Evolutionary conservation across 2,329 filamentous ascomycete genomes (phyloP), one percentile per base, ranked within the genome.

Genomic region (Clonostachys chloroleuca): DNA sequence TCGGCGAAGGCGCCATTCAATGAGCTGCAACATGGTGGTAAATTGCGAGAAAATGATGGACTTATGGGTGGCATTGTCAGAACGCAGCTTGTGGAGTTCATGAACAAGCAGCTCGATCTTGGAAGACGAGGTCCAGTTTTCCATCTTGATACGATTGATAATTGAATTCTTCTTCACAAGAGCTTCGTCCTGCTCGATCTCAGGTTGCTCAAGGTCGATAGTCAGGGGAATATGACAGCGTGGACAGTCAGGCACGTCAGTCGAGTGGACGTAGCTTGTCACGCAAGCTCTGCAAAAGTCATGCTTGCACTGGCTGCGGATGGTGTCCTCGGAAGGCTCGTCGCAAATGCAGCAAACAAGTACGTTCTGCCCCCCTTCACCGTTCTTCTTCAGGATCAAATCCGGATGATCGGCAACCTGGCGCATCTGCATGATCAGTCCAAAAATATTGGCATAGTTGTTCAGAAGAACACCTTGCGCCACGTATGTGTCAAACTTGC

Each of bases 361-460:
- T 12, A 96, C 77, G 53, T 97, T 96, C 65, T 96, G 90, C 3
- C 92, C 92, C 46, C 88, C 89, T 55, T 91, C 84, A 4, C 79
- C 80, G 52, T 92, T 82, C 69, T 94, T 96, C 72, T 92, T 95
- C 51, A 97, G 69, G 43, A 99, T 87, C 35, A 99, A 69, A 68
- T 99, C 94, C 0, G 94, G 94, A 62, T 99, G 94, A 55, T 99
- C 94, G 8, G 94, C 91, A 24, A 96, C 89, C 70, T 99, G 94
- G 47, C 94, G 87, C 92, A 99, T 97, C 66, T 96, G 92, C 90
- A 97, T 97, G 61, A 99, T 96, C 47, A 99, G 78, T 61, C 92
- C 92, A 59, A 99, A 99, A 54, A 99, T 97, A 64, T 99, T 99
- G 71, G 94, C 94, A 57, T 97, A 97, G 63, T 96, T 96, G 74